phyloP scores from a whole-genome alignment of 2,329 filamentous ascomycete species.

The Epichloe aotearoae region DNA sequence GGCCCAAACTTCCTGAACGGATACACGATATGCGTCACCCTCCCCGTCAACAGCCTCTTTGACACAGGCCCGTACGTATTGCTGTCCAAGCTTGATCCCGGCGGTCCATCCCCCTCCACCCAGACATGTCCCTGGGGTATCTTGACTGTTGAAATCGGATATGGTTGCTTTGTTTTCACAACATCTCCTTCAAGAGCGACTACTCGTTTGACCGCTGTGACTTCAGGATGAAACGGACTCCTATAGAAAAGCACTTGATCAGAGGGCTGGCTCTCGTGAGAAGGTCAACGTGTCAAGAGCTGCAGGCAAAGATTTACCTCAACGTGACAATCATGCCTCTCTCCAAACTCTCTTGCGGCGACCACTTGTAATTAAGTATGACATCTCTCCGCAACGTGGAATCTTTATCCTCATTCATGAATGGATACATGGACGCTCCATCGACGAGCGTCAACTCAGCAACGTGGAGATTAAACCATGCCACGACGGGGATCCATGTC shows the following conservation, averaged over 20 bases:
- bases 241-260: constrained; percentile 25
- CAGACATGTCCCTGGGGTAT: constrained; percentile 81
- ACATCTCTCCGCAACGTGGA: constrained; percentile 39
- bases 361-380: constrained; percentile 47
- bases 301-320: constrained; percentile 27
- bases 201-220: constrained; percentile 66
- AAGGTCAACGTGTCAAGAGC: not conserved
- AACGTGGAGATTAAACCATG: constrained; percentile 49
- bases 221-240: constrained; percentile 57
- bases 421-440: constrained; percentile 64
- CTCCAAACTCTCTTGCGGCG: constrained; percentile 42
- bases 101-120: constrained; percentile 76
- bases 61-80: constrained; percentile 83
- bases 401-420: constrained; percentile 54
- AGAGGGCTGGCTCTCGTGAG: not conserved
- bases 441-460: constrained; percentile 43
- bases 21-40: constrained; percentile 58
- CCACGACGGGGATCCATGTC: constrained; percentile 48
- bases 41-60: constrained; percentile 60
- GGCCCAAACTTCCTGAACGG: constrained; percentile 47
- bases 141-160: constrained; percentile 39
- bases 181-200: constrained; percentile 70
- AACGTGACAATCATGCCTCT: constrained; percentile 67
- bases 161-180: constrained; percentile 51
- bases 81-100: constrained; percentile 62